Conservation (phyloP, 768 basidiomycete genomes). For the Amanita pseudoporphyria region DNA sequence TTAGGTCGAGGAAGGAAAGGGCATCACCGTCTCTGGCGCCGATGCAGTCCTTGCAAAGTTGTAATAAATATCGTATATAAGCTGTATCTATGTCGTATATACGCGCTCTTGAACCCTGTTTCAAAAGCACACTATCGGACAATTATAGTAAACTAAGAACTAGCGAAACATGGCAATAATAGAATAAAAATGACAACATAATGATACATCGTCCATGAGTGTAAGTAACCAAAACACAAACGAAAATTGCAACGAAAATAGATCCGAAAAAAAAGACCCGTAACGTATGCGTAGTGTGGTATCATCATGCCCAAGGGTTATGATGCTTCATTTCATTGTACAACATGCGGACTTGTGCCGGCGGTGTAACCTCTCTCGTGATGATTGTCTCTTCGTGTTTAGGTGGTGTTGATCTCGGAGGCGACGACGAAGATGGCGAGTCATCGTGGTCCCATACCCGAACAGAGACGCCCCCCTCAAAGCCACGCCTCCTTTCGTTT, state of each 20-base stretch:
- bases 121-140: no score
- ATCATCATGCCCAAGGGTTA: slow-evolving; percentile 49
- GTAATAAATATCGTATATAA: no score
- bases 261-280: no score
- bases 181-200: not conserved
- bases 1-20: slow-evolving; percentile 39
- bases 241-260: slow-evolving; percentile 10
- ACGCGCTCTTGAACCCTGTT: not conserved
- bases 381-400: slow-evolving; percentile 12
- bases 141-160: no score
- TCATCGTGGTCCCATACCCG: not conserved
- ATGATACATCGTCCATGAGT: slow-evolving; percentile 1
- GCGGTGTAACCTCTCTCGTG: slow-evolving; percentile 32
- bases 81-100: not conserved
- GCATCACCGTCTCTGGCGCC: slow-evolving; percentile 49
- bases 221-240: slow-evolving; percentile 9
- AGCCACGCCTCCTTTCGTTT: slow-evolving; percentile 15
- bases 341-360: slow-evolving; percentile 31
- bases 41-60: no score
- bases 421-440: not conserved
- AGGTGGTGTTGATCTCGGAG: no score
- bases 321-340: slow-evolving; percentile 35
- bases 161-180: not conserved
- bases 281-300: no score
- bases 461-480: not conserved